A percentile compares a stretch with the other conserved stretches of the same genome.
Evolutionary conservation across 2,329 filamentous ascomycete species (phyloP).

Genomic region (Ceratocystiopsis brevicomis): DNA sequence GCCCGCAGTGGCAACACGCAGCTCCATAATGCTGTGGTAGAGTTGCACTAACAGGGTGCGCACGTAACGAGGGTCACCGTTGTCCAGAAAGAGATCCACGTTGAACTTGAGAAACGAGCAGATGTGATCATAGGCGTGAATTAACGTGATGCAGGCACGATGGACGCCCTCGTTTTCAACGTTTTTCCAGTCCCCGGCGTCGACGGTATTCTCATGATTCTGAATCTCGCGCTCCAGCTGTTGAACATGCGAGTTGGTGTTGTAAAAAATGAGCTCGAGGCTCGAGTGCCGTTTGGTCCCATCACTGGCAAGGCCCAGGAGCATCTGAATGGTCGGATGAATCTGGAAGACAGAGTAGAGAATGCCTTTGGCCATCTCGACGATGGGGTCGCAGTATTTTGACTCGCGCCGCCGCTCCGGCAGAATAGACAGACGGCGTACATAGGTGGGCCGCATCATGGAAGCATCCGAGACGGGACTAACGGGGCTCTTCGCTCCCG

Average conservation of each 20-base stretch:
- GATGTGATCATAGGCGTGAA: conserved; percentile 46
- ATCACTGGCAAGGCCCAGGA: conserved; percentile 42
- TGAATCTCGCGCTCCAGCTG: conserved; percentile 47
- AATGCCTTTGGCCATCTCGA: conserved; percentile 47
- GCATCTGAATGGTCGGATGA: conserved; percentile 47
- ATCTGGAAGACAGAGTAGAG: conserved; percentile 50
- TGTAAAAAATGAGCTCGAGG: conserved; percentile 48
- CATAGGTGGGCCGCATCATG: conserved; percentile 40
- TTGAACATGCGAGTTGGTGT: conserved; percentile 46
- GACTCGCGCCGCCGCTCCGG: conserved; percentile 46
- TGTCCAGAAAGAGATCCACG: conserved; percentile 44
- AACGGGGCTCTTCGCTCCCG: conserved; percentile 28
- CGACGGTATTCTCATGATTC: conserved; percentile 34
- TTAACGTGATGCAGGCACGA: conserved; percentile 41
- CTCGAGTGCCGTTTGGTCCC: conserved; percentile 41
- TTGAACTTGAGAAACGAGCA: conserved; percentile 41
- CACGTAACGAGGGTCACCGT: conserved; percentile 47
- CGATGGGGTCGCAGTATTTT: conserved; percentile 37
- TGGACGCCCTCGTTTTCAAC: conserved; percentile 45
- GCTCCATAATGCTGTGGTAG: conserved; percentile 49
- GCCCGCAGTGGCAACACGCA: conserved; percentile 30
- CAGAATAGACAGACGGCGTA: conserved; percentile 42
- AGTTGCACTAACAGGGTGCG: conserved; percentile 43
- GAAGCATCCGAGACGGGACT: conserved; percentile 37
- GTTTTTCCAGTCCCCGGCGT: conserved; percentile 21